Conservation (phyloP, 2,329 filamentous ascomycete species). For the Rhinocladiella similis region DNA sequence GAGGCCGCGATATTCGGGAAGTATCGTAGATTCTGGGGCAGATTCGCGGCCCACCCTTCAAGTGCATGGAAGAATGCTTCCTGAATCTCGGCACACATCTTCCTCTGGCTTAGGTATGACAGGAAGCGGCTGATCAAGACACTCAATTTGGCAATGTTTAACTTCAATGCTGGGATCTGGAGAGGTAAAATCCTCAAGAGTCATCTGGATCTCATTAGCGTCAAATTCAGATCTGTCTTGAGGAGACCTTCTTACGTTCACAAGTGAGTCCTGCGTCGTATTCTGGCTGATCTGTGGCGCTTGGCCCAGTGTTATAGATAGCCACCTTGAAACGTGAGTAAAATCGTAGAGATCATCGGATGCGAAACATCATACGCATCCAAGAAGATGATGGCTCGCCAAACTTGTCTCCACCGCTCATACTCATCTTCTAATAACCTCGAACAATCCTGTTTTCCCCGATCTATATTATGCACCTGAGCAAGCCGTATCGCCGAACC, state of each 20-base stretch:
- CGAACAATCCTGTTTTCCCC: neutral
- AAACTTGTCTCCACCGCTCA: slow-evolving; percentile 7
- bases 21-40: slow-evolving; percentile 6
- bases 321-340: neutral
- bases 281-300: neutral
- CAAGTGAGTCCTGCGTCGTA: slow-evolving; percentile 1
- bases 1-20: neutral
- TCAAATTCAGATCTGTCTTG: neutral
- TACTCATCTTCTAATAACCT: slow-evolving; percentile 1
- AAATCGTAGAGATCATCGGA: neutral
- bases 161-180: neutral
- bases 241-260: neutral
- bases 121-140: neutral
- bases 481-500: slow-evolving; percentile 3
- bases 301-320: slow-evolving; percentile 4
- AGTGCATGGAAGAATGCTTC: slow-evolving; percentile 4
- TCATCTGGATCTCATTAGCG: neutral
- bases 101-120: neutral
- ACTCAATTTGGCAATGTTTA: neutral
- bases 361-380: slow-evolving; percentile 3
- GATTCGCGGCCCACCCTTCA: neutral
- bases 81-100: neutral
- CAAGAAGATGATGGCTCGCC: slow-evolving; percentile 6
- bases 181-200: neutral
- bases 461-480: slow-evolving; percentile 6